A percentile compares a stretch with the other conserved stretches of the same genome.
These are phyloP conservation scores for Cyclotella choctawhatcheeana DNA, from an alignment of 108 stramenopile genomes.

Conservation along the genomic window DNA sequence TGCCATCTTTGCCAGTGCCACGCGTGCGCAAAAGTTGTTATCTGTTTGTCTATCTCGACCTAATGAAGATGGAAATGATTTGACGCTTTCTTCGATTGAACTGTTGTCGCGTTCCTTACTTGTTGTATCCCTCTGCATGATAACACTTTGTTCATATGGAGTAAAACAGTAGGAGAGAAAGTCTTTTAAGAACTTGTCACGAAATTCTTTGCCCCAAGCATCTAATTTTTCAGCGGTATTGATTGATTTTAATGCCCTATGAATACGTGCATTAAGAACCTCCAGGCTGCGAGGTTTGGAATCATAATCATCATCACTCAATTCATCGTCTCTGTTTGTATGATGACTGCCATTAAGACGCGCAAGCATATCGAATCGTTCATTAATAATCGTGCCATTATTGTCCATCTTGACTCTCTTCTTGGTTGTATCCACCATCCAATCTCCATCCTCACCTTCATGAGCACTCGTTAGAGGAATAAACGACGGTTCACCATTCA, in stretches of 20 bases:
- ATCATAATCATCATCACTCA: slow-evolving; percentile 2
- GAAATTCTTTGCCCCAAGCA: slow-evolving; percentile 2
- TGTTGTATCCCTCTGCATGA: not conserved
- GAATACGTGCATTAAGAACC: slow-evolving; percentile 12
- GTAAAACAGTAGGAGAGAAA: slow-evolving; percentile 32
- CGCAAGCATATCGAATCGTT: slow-evolving; percentile 29
- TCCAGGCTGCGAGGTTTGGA: not conserved
- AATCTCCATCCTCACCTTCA: slow-evolving; percentile 32
- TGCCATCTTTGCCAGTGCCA: slow-evolving; percentile 26
- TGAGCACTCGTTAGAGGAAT: slow-evolving; percentile 42
- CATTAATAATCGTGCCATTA: slow-evolving; percentile 15
- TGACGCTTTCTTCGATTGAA: not conserved
- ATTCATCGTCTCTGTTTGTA: not conserved
- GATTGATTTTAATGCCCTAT: slow-evolving; percentile 19
- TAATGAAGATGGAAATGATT: not conserved
- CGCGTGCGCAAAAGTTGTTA: slow-evolving; percentile 25
- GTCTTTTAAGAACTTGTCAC: slow-evolving; percentile 10
- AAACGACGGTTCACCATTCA: slow-evolving; percentile 36
- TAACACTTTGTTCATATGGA: slow-evolving; percentile 16
- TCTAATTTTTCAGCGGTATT: not conserved
- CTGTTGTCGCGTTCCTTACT: not conserved
- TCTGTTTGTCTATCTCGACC: not conserved
- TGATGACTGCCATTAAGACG: slow-evolving; percentile 11
- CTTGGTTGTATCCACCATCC: slow-evolving; percentile 12
- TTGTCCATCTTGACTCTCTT: slow-evolving; percentile 1